A percentile compares a stretch with the other conserved stretches of the same genome.
Evolutionary conservation across 2,329 filamentous ascomycete genomes (phyloP).

Genomic region (Apiospora marii): DNA sequence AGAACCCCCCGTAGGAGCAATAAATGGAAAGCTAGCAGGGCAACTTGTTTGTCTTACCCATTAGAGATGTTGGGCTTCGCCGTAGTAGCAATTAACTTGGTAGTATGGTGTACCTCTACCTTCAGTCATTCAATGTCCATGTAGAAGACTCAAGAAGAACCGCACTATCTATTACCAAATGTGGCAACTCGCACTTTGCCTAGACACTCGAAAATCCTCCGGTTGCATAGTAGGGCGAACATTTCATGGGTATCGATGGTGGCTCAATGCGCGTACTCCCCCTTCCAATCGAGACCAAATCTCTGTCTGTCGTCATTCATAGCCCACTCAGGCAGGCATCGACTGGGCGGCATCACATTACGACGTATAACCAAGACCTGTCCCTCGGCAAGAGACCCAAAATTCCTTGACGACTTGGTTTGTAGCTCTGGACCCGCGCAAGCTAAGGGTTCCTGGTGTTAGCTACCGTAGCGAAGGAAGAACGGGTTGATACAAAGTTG

Average conservation of each 20-base stretch:
- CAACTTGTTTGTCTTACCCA: no score
- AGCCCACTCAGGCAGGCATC: background rate
- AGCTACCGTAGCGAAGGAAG: background rate
- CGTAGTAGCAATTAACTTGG: no score
- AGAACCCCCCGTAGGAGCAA: background rate
- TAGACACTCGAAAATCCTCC: background rate
- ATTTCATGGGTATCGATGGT: background rate
- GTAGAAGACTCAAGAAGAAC: background rate
- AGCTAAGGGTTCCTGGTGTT: slow-evolving; percentile 45
- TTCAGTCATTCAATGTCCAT: no score
- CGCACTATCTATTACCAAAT: background rate
- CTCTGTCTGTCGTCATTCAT: background rate
- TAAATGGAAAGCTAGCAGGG: no score
- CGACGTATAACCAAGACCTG: slow-evolving; percentile 68
- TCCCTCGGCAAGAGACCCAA: slow-evolving; percentile 72
- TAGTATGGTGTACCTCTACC: no score
- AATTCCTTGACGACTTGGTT: slow-evolving; percentile 75
- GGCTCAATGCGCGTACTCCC: background rate
- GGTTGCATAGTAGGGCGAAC: background rate
- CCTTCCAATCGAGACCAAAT: no score
- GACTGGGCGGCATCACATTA: slow-evolving; percentile 38
- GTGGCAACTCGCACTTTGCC: background rate
- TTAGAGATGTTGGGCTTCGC: no score
- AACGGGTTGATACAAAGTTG: background rate
- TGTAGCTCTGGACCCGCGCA: slow-evolving; percentile 70